Base-by-base conservation (phyloP, 1,284 basidiomycete genomes). In the Inonotus obliquus region DNA sequence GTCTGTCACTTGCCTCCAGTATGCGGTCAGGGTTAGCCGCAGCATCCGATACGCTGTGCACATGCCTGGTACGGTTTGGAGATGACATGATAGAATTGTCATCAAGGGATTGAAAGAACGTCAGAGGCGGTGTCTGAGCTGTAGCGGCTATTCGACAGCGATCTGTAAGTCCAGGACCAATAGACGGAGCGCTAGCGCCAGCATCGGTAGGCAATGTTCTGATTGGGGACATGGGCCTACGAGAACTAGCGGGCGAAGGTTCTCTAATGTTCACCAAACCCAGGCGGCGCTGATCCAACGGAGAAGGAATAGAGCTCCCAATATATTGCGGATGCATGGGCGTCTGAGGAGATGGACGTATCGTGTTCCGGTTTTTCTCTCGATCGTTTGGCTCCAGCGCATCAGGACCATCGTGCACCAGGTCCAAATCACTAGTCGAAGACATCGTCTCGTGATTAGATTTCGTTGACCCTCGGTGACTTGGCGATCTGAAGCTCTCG, bases 401-500 rank as follows among this genome's bases (percentile, higher is more conserved):
- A 64, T 84, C 83, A 27, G 81, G 81, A 35, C 77, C 73, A 17
- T 32, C 32, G 32, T 27, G 86, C 85, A 59, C 91, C 89, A 69
- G 74, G 60, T 87, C 85, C 7, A 76, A 71, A 11, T 89, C 87
- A 68, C 84, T 86, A 10, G 81, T 72, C 23, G 89, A 88, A 17
- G 90, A 91, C 56, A 85, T 73, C 67, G 88, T 91, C 64, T 80
- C 84, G 62, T 83, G 82, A 59, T 84, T 79, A 57, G 88, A 86
- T 58, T 80, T 74, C 23, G 80, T 77, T 9, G 66, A 65, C n/a
- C 76, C 75, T 59, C 76, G 78, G n/a, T 79, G 79, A 41, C 79
- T 77, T 44, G 84, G 83, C 13, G 72, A 61, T 35, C 54, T 53
- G 54, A 61, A 61, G 25, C 32, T 63, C n/a, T 60, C 57, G 17